Conservation (phyloP, 495 filamentous ascomycete species). For the Penicillium cinerascens region DNA sequence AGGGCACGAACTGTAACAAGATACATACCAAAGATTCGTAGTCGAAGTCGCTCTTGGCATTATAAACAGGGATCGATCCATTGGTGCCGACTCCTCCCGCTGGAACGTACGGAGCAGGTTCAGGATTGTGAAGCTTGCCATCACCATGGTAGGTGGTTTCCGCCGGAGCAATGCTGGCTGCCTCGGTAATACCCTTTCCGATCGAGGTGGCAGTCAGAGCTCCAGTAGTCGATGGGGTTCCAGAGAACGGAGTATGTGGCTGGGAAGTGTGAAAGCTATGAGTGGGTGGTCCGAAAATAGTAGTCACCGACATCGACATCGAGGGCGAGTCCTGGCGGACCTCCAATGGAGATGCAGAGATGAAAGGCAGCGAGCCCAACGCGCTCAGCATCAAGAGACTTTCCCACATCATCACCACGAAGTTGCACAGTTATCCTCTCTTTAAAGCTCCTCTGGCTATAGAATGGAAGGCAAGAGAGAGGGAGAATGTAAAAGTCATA, state of each 20-base stretch:
- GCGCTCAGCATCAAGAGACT: slow-evolving; percentile 8
- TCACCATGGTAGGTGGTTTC: slow-evolving; percentile 64
- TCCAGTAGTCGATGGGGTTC: slow-evolving; percentile 55
- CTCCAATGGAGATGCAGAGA: slow-evolving; percentile 5
- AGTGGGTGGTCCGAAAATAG: slow-evolving; percentile 14
- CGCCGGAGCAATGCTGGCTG: slow-evolving; percentile 38
- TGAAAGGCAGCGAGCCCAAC: slow-evolving; percentile 17
- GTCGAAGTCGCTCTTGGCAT: slow-evolving; percentile 68
- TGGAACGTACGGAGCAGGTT: slow-evolving; percentile 72
- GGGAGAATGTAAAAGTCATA: not conserved
- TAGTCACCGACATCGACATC: not conserved
- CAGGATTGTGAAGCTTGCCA: slow-evolving; percentile 59
- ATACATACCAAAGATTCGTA: slow-evolving; percentile 58
- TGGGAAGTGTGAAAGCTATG: slow-evolving; percentile 23
- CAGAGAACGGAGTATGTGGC: slow-evolving; percentile 54
- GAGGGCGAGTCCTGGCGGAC: not conserved
- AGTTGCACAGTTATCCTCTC: not conserved
- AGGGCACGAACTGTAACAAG: not conserved
- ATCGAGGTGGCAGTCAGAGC: slow-evolving; percentile 50
- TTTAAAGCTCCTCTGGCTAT: not conserved
- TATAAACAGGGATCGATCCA: slow-evolving; percentile 68
- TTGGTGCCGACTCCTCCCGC: slow-evolving; percentile 80
- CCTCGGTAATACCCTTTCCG: slow-evolving; percentile 46
- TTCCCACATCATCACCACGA: slow-evolving; percentile 9
- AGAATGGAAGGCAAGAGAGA: not conserved